Base-by-base conservation (phyloP, 495 filamentous ascomycete genomes). In the Podospora comata region DNA sequence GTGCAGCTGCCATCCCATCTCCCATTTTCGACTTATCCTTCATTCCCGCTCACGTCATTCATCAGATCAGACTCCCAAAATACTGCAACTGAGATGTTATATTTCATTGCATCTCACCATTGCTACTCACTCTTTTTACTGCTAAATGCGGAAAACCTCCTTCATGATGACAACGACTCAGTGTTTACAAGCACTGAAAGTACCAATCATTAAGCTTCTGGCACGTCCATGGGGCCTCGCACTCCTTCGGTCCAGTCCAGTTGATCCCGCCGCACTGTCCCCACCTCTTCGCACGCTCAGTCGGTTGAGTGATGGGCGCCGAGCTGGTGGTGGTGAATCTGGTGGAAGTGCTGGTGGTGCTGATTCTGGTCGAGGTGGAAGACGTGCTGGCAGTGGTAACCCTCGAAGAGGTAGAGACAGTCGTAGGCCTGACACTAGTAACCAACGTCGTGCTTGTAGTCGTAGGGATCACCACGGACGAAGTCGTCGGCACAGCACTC, bases 111-210 rank as follows among this genome's bases (percentile, higher is more conserved):
- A 32, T 32, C 39, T 13, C 39, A 16, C 5, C 39, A 6, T 11
- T 48, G 7, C 23, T 23, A 23, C 39, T 48, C 39, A 13, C 13
- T 48, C 15, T 16, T 48, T 48, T 48, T 48, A 48, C 39, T 48
- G 15, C 39, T 16, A 48, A 48, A 48, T 6, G 13, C 1, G 13
- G 39, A 48, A 48, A 48, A 4, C 4, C 1, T 7, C 30, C 30
- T 3, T 7, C 30, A 7, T 32, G 4, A 4, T 32, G 30, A 32
- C 30, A 48, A 48, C 39, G 39, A 48, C 39, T 1, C 11, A 54
- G 19, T 65, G 9, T 32, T 72, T 73, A 84, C 72, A 83, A 59
- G 65, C 82, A 85, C 76, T 85, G 82, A 2, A 73, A 83, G 67
- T 84, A 84, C 57, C 71, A 85, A 27, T 79, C 68, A 66, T 76